Conservation (phyloP, 768 basidiomycete genomes). For the Leccinum pellstonianum region DNA sequence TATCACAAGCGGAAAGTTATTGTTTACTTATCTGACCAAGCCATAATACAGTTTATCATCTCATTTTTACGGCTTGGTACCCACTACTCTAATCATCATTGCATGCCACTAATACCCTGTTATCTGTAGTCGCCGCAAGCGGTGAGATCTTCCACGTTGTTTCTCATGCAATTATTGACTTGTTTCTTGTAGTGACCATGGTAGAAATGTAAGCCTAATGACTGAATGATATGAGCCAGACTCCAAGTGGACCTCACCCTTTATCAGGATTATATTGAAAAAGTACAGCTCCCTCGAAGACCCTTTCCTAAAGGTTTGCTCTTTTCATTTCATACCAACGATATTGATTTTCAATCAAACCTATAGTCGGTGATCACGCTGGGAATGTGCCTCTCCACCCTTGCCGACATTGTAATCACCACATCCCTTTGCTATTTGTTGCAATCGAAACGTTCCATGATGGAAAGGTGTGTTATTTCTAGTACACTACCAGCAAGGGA, state of each 20-base stretch:
- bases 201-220: conserved; percentile 21
- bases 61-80: conserved; percentile 21
- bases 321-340: background rate
- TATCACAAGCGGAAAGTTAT: background rate
- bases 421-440: conserved; percentile 41
- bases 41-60: conserved; percentile 10
- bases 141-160: conserved; percentile 5
- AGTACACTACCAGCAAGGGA: too few relatives aligned
- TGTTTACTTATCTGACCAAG: background rate
- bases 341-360: background rate
- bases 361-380: conserved; percentile 45
- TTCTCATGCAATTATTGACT: background rate
- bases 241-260: background rate
- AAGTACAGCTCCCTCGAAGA: conserved; percentile 7
- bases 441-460: conserved; percentile 35
- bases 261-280: conserved; percentile 15
- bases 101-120: background rate
- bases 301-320: conserved; percentile 13
- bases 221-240: background rate
- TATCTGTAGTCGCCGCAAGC: conserved; percentile 19
- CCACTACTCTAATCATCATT: background rate
- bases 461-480: conserved; percentile 32
- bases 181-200: conserved; percentile 16
- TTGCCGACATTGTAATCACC: conserved; percentile 48
- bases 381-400: conserved; percentile 44